Evolutionary conservation across 306 rosid species (phyloP).

Genomic region (Parietaria judaica): DNA sequence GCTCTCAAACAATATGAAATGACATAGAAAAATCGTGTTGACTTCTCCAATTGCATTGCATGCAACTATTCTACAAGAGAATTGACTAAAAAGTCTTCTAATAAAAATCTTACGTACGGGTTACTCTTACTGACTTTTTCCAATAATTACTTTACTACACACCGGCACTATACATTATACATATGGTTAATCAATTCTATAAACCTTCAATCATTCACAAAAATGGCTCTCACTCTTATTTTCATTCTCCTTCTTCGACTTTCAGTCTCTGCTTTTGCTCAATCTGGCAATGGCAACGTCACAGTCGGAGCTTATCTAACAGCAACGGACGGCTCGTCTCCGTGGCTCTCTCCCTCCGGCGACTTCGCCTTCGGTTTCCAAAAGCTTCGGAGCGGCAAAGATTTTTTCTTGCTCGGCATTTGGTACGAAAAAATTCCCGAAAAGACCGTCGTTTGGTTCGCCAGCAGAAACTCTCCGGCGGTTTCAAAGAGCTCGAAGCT

Average conservation of each 20-base stretch:
- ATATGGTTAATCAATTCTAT: too few relatives aligned
- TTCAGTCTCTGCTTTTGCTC: constrained; percentile 21
- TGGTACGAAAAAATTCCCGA: constrained; percentile 46
- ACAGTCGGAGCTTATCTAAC: constrained; percentile 21
- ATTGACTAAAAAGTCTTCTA: too few relatives aligned
- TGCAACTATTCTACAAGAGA: too few relatives aligned
- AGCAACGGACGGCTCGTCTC: constrained; percentile 17
- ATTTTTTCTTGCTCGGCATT: constrained; percentile 33
- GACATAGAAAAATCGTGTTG: too few relatives aligned
- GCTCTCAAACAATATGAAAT: too few relatives aligned
- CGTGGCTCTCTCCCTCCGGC: constrained; percentile 29
- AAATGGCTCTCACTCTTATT: too few relatives aligned
- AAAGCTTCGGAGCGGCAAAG: background rate
- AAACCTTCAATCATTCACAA: too few relatives aligned
- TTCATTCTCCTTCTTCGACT: constrained; percentile 11
- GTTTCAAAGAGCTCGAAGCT: constrained; percentile 27
- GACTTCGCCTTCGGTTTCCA: constrained; percentile 59
- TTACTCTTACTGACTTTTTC: too few relatives aligned
- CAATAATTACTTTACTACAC: too few relatives aligned
- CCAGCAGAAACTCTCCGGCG: constrained; percentile 14
- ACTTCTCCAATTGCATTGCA: too few relatives aligned
- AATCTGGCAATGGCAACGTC: constrained; percentile 21
- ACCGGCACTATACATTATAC: too few relatives aligned
- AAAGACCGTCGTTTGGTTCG: constrained; percentile 36
- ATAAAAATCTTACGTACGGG: too few relatives aligned